Conservation (phyloP, 768 basidiomycete species). For the Tulasnella sp. region DNA sequence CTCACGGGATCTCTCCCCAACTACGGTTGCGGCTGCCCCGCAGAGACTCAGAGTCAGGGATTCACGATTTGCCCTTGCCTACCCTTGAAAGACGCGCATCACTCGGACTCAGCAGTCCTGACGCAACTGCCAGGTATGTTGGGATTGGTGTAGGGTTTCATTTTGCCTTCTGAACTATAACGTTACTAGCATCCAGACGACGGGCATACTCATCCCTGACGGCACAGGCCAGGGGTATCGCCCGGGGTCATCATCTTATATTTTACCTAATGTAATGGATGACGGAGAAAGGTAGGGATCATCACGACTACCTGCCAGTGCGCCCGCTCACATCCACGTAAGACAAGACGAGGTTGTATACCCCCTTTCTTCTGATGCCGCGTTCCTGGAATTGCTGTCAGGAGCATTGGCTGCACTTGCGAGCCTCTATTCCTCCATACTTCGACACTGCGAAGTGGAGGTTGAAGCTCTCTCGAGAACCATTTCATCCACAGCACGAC, state of each 20-base stretch:
- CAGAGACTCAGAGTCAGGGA: background rate
- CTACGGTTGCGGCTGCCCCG: background rate
- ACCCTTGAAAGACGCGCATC: background rate
- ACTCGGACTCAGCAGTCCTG: background rate
- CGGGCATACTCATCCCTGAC: background rate
- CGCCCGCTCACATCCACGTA: background rate
- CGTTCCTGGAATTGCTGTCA: constrained; percentile 74
- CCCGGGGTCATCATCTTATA: background rate
- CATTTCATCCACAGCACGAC: constrained; percentile 38
- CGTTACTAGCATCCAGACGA: background rate
- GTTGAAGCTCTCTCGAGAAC: constrained; percentile 48
- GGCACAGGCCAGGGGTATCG: background rate
- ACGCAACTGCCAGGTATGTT: background rate
- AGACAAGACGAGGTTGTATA: constrained; percentile 58
- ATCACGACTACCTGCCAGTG: background rate
- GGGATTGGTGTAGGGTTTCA: background rate
- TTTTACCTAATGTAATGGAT: background rate
- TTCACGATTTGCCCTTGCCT: background rate
- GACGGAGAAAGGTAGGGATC: background rate
- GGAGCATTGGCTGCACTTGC: constrained; percentile 51
- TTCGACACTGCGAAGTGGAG: constrained; percentile 47
- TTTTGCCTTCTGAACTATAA: background rate
- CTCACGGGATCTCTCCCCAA: background rate
- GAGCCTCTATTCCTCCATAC: constrained; percentile 48
- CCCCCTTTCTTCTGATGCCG: constrained; percentile 71